Evolutionary conservation across 345 rosid species (phyloP).

Genomic region (Rhodamnia rubescens): DNA sequence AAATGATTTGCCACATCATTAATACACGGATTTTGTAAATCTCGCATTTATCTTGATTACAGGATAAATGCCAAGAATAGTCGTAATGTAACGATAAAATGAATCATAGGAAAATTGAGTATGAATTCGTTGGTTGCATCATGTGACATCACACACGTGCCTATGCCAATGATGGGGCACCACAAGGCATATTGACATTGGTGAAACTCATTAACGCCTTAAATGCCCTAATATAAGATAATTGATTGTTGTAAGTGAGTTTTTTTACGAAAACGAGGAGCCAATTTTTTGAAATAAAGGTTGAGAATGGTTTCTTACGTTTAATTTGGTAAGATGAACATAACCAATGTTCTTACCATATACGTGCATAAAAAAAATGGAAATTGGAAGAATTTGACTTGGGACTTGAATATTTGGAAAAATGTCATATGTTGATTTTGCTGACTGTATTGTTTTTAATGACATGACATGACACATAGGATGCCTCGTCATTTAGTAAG

Average conservation of each 20-base stretch:
- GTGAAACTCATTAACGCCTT: neutral
- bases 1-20: neutral
- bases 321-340: neutral
- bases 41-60: neutral
- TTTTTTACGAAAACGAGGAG: neutral
- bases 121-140: neutral
- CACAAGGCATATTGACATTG: neutral
- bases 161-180: neutral
- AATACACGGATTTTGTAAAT: neutral
- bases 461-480: neutral
- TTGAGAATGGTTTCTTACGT: neutral
- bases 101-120: neutral
- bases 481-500: neutral
- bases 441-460: neutral
- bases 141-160: neutral
- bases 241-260: neutral
- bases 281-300: neutral
- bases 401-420: neutral
- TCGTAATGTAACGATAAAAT: neutral
- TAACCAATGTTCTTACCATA: neutral
- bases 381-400: neutral
- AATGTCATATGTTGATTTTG: neutral
- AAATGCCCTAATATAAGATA: neutral
- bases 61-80: neutral
- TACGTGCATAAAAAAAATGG: neutral